Percentiles rank a stretch among this genome's conserved stretches.
phyloP scores from a whole-genome alignment of 495 filamentous ascomycete genomes.

The Neurospora pannonica region DNA sequence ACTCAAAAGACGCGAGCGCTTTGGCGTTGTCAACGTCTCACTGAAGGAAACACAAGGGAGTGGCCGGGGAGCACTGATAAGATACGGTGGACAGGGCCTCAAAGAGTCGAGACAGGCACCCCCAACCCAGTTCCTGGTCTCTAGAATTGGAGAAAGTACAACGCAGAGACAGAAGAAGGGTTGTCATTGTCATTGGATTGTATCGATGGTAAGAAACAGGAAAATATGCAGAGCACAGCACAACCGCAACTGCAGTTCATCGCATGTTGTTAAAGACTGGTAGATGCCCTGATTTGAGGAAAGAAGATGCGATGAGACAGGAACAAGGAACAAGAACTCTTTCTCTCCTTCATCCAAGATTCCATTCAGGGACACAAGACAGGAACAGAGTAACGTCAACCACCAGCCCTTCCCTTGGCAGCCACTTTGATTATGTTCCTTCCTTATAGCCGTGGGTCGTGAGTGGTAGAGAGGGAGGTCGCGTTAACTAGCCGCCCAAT shows the following conservation, averaged over 20 bases:
- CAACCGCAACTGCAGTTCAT: neutral
- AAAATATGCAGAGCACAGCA: neutral
- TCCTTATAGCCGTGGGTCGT: neutral
- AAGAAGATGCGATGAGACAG: neutral
- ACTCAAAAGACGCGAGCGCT: neutral
- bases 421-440: neutral
- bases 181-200: neutral
- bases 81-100: neutral
- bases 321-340: neutral
- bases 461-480: neutral
- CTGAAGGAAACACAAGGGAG: neutral
- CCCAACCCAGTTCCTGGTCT: neutral
- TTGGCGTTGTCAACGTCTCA: neutral
- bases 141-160: neutral
- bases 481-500: neutral
- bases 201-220: neutral
- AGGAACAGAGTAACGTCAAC: neutral
- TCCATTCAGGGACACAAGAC: neutral
- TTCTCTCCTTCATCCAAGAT: neutral
- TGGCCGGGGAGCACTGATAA: neutral
- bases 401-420: neutral
- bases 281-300: neutral
- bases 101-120: neutral
- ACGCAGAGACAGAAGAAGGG: neutral
- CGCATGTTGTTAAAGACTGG: neutral